Conservation (phyloP, 768 basidiomycete species). For the Russula compacta region DNA sequence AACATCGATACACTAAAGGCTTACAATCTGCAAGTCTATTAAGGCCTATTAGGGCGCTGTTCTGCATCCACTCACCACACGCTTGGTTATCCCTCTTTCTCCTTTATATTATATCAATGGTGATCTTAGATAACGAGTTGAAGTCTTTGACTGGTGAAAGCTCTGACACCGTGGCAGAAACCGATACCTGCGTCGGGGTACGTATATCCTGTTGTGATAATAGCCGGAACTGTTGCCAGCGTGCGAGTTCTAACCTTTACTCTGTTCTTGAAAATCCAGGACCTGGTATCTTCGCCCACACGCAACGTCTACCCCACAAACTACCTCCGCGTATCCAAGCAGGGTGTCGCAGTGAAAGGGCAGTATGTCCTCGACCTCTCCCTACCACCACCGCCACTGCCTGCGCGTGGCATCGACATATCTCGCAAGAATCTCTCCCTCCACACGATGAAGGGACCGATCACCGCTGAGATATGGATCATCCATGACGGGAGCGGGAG, state of each 20-base stretch:
- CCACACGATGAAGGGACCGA: background rate
- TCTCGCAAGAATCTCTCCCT: constrained; percentile 1
- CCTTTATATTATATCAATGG: background rate
- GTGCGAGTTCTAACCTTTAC: too few species aligned
- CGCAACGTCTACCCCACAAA: background rate
- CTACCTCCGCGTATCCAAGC: background rate
- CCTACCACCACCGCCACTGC: background rate
- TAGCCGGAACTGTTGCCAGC: too few species aligned
- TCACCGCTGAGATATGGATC: constrained; percentile 2
- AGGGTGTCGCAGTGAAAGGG: background rate
- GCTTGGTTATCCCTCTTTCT: too few species aligned
- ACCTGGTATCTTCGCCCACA: background rate
- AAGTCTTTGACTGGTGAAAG: too few species aligned
- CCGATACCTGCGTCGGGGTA: background rate
- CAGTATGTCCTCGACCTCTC: constrained; percentile 3
- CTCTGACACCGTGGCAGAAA: too few species aligned
- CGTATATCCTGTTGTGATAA: too few species aligned
- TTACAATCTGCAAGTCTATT: too few species aligned
- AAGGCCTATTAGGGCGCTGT: too few species aligned
- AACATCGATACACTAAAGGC: too few species aligned
- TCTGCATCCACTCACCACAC: too few species aligned
- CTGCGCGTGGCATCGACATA: too few species aligned
- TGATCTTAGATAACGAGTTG: background rate
- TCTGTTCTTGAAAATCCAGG: background rate
- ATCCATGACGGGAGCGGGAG: background rate